Evolutionary conservation across 2,329 filamentous ascomycete species (phyloP), one percentile per base, ranked within the genome.

Genomic region (Colletotrichum spinosum): DNA sequence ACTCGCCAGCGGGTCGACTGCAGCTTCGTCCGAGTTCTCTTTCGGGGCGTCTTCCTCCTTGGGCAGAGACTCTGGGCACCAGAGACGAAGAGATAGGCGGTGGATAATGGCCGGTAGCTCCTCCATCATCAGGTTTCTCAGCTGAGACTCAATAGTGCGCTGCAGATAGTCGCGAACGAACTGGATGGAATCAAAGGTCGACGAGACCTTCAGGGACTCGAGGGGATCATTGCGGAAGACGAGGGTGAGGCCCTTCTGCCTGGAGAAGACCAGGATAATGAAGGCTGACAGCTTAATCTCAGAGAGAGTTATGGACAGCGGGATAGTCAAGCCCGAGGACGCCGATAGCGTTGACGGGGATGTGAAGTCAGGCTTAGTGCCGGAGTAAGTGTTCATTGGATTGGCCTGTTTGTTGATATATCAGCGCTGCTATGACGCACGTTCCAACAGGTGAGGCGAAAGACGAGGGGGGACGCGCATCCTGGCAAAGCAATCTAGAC

Each of bases 151-250:
- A 72, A 99, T 99, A 67, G 95, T 97, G 76, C 93, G 92, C 75
- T 99, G 96, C 61, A 99, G 83, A 77, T 98, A 98, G 78, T 99
- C 94, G 71, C 96, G 91, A 68, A 99, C 96, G 75, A 99, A 99
- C 49, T 96, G 95, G 73, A 99, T 99, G 11, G 95, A 97, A 81
- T 99, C 96, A 78, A 99, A 99, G 49, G 96, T 99, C 70, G 95
- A 98, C 1, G 95, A 98, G 70, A 99, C 96, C 82, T 97, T 98
- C 73, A 99, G 89, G 5, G 95, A 97, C 77, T 99, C 96, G 67
- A 99, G 88, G 5, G 96, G 96, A 76, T 99, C 96, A 86, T 99
- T 98, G 72, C 96, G 91, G 77, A 99, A 99, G 49, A 99, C 96
- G 52, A 99, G 85, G 2, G 96, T 99, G 62, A 99, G 86, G 17